These are phyloP conservation scores for Usnea hakonensis DNA, from an alignment of 495 filamentous ascomycete species.

Conservation along the genomic window DNA sequence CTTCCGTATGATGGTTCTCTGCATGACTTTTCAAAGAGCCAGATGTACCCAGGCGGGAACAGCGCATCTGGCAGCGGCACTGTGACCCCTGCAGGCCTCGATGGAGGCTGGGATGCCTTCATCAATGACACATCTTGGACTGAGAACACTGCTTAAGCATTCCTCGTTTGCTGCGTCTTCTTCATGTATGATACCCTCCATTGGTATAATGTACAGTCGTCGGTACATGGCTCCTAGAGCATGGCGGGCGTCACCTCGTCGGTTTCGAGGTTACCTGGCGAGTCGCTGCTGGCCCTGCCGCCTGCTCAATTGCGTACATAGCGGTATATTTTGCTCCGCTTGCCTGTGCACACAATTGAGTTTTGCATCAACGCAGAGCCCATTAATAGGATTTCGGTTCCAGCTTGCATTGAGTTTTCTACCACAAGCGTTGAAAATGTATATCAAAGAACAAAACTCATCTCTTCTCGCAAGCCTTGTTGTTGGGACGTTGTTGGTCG, in stretches of 20 bases:
- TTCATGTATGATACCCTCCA: conserved; percentile 6
- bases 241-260: conserved; percentile 3
- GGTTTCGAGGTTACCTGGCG: not conserved
- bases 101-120: conserved; percentile 26
- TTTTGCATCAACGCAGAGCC: not conserved
- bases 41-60: conserved; percentile 9
- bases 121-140: conserved; percentile 24
- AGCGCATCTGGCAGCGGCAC: conserved; percentile 25
- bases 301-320: not conserved
- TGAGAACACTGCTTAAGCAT: conserved; percentile 20
- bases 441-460: not conserved
- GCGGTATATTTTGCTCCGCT: not conserved
- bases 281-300: not conserved
- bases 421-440: not conserved
- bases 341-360: not conserved
- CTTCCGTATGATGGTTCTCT: conserved; percentile 17
- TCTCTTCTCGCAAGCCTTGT: not conserved
- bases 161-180: not conserved
- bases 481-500: not conserved
- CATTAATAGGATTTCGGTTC: not conserved
- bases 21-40: conserved; percentile 20
- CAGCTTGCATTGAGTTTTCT: not conserved
- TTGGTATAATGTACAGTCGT: not conserved
- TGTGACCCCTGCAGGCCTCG: conserved; percentile 22
- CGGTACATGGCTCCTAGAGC: conserved; percentile 3